These are phyloP conservation scores for Populus ilicifolia DNA, from an alignment of 345 rosid genomes.

Conservation along the genomic window DNA sequence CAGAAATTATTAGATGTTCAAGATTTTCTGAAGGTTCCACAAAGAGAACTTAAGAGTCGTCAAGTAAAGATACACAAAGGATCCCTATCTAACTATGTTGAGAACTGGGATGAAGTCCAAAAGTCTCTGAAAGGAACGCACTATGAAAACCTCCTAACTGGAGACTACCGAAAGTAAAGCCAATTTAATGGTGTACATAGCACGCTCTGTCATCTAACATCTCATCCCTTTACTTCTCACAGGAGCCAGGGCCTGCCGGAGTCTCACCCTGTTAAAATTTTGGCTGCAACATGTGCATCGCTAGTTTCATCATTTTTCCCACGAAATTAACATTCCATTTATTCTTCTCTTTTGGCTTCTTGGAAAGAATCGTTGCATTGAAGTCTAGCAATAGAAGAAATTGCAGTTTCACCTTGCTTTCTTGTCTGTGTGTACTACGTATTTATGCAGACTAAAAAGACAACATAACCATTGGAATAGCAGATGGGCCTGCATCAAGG, in stretches of 20 bases:
- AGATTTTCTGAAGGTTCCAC: conserved; percentile 84
- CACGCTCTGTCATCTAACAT: not conserved
- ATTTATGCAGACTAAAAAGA: not conserved
- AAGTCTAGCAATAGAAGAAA: conserved; percentile 18
- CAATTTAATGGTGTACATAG: conserved; percentile 26
- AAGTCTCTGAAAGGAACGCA: conserved; percentile 58
- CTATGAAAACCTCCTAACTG: conserved; percentile 51
- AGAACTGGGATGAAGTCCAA: conserved; percentile 75
- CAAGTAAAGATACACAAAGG: conserved; percentile 97
- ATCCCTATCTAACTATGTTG: conserved; percentile 52
- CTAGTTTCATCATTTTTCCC: conserved; percentile 1
- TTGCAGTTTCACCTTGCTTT: conserved; percentile 9
- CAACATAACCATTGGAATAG: not conserved
- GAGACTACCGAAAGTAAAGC: conserved; percentile 52
- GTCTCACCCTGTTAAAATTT: conserved; percentile 39
- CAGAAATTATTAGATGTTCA: conserved; percentile 76
- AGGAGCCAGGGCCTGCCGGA: conserved; percentile 33
- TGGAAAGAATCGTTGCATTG: conserved; percentile 15
- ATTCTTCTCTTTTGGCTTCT: conserved; percentile 28
- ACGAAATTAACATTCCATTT: conserved; percentile 36
- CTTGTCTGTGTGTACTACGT: not conserved
- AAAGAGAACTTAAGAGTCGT: conserved; percentile 59
- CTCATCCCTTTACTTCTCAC: conserved; percentile 11
- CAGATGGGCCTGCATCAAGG: not conserved
- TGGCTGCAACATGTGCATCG: conserved; percentile 21